phyloP scores from a whole-genome alignment of 2,329 filamentous ascomycete genomes.

The Metarhizium sp. region DNA sequence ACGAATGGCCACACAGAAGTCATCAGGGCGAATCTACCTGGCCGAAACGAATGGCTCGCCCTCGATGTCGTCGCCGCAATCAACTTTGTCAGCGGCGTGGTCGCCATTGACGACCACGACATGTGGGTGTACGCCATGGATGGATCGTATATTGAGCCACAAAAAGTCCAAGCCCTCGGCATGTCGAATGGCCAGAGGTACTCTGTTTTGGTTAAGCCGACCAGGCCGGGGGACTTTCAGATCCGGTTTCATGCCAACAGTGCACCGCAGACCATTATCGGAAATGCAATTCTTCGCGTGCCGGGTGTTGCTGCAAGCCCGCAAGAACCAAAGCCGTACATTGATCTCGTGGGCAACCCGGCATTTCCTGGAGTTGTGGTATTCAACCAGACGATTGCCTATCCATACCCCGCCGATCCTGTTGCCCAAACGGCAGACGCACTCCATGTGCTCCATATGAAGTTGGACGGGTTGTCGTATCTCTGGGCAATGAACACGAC shows the following conservation, averaged over 20 bases:
- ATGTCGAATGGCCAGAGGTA: slow-evolving; percentile 43
- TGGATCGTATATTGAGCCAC: slow-evolving; percentile 43
- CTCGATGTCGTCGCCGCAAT: slow-evolving; percentile 46
- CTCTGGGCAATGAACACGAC: slow-evolving; percentile 44
- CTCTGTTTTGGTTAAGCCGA: slow-evolving; percentile 34
- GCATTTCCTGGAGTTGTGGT: slow-evolving; percentile 29
- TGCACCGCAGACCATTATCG: slow-evolving; percentile 45
- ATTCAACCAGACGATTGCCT: slow-evolving; percentile 32
- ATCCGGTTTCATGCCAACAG: slow-evolving; percentile 42
- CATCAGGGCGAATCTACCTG: slow-evolving; percentile 21
- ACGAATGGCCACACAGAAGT: slow-evolving; percentile 34
- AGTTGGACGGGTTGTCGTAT: slow-evolving; percentile 32
- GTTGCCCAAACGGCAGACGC: slow-evolving; percentile 33
- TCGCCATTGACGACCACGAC: slow-evolving; percentile 42
- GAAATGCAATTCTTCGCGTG: slow-evolving; percentile 37
- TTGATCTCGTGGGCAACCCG: slow-evolving; percentile 38
- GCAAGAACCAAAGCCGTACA: slow-evolving; percentile 28
- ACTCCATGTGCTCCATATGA: slow-evolving; percentile 34
- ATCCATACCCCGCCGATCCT: slow-evolving; percentile 37
- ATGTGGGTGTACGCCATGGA: slow-evolving; percentile 47
- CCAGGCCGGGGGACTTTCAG: slow-evolving; percentile 34
- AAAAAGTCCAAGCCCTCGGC: slow-evolving; percentile 35
- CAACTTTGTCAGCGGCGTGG: slow-evolving; percentile 32
- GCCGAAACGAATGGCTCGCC: slow-evolving; percentile 33
- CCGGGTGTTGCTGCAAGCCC: background rate